Conservation (phyloP, 2,329 filamentous ascomycete genomes). For the Domatiomyces catenatus region DNA sequence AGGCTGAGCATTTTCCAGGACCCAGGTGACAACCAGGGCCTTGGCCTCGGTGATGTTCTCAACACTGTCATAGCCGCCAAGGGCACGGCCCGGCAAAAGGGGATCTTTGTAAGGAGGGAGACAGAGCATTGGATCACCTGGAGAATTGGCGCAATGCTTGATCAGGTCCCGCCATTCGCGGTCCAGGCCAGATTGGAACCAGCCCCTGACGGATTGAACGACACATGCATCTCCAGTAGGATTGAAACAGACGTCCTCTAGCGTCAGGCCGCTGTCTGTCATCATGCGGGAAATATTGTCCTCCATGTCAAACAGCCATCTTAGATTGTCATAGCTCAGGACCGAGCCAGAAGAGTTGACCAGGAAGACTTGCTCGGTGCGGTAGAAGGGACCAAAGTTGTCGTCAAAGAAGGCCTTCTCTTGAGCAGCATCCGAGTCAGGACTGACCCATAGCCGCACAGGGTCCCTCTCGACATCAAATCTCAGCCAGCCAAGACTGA, state of each 20-base stretch:
- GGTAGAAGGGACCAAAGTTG: slow-evolving; percentile 91
- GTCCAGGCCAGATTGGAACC: slow-evolving; percentile 56
- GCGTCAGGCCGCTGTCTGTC: slow-evolving; percentile 52
- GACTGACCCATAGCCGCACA: slow-evolving; percentile 91
- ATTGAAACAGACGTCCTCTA: slow-evolving; percentile 86
- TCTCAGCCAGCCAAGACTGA: slow-evolving; percentile 75
- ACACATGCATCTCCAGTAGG: slow-evolving; percentile 80
- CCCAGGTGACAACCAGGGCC: slow-evolving; percentile 85
- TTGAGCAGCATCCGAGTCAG: slow-evolving; percentile 72
- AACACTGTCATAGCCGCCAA: slow-evolving; percentile 60
- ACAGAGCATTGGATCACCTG: slow-evolving; percentile 51
- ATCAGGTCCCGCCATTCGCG: slow-evolving; percentile 60
- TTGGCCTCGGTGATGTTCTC: slow-evolving; percentile 48
- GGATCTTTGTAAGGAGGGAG: slow-evolving; percentile 81
- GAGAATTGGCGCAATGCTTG: slow-evolving; percentile 57
- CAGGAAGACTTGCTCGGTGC: slow-evolving; percentile 81
- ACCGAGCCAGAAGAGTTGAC: slow-evolving; percentile 76
- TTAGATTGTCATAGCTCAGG: slow-evolving; percentile 70
- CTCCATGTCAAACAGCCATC: slow-evolving; percentile 91
- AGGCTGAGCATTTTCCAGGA: slow-evolving; percentile 72
- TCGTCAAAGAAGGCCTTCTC: slow-evolving; percentile 89
- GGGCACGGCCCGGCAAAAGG: slow-evolving; percentile 66
- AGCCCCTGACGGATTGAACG: slow-evolving; percentile 80
- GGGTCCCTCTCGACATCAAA: slow-evolving; percentile 87
- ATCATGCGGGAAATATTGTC: slow-evolving; percentile 57